Evolutionary conservation across 1,139 yeast species (phyloP).

Genomic region (Pneumocystis wakefieldiae): DNA sequence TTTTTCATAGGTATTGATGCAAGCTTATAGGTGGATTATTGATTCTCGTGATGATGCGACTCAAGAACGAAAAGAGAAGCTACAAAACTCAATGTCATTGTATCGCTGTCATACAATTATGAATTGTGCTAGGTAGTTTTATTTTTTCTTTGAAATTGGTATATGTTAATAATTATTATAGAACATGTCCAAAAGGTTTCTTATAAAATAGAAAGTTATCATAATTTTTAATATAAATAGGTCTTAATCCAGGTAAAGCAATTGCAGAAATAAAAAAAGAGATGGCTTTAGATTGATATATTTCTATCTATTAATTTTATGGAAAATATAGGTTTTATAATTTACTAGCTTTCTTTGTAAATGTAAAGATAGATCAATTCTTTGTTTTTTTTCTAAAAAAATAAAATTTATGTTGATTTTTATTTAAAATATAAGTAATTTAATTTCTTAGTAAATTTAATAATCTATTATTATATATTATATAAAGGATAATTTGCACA

Average conservation of each 20-base stretch:
- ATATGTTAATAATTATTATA: conserved; percentile 71
- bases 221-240: not conserved
- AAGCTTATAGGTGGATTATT: conserved; percentile 96
- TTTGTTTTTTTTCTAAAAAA: no score
- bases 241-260: conserved; percentile 79
- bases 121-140: conserved; percentile 9
- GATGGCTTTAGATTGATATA: conserved; percentile 54
- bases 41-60: conserved; percentile 94
- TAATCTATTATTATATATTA: no score
- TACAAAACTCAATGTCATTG: conserved; percentile 92
- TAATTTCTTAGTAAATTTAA: no score
- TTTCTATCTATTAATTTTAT: not conserved
- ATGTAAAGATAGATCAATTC: no score
- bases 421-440: no score
- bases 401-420: no score
- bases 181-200: conserved; percentile 96
- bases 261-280: conserved; percentile 94
- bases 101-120: conserved; percentile 84
- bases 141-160: not conserved
- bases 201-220: not conserved
- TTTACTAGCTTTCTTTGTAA: not conserved
- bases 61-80: conserved; percentile 64
- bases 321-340: not conserved
- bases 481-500: no score
- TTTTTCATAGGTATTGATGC: conserved; percentile 85